A percentile compares a stretch with the other conserved stretches of the same genome.
Conservation (phyloP, 2,329 filamentous ascomycete genomes). For the Alternaria postmessia region DNA sequence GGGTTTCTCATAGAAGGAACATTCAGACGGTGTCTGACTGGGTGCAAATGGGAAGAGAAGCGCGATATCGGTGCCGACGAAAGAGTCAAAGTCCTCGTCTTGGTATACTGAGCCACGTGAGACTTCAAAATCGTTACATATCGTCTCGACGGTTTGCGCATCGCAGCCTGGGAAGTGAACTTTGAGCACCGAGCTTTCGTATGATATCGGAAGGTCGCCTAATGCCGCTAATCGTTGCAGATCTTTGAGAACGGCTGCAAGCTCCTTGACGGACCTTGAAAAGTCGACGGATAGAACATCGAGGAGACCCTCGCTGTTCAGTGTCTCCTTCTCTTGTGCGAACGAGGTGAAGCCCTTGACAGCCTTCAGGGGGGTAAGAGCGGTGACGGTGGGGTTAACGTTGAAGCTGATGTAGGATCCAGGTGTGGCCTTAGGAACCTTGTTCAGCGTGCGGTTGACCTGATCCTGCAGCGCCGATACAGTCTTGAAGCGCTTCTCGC, state of each 20-base stretch:
- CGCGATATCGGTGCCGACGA: conserved; percentile 74
- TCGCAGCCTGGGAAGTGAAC: conserved; percentile 94
- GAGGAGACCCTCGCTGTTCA: conserved; percentile 85
- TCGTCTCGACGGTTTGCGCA: conserved; percentile 76
- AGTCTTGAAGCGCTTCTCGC: conserved; percentile 79
- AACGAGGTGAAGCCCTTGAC: conserved; percentile 61
- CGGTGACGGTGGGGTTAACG: conserved; percentile 87
- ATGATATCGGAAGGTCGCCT: conserved; percentile 82
- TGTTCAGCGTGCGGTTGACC: conserved; percentile 71
- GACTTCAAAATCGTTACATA: conserved; percentile 89
- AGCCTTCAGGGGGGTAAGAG: conserved; percentile 75
- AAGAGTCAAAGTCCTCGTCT: conserved; percentile 76
- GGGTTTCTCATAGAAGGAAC: conserved; percentile 56
- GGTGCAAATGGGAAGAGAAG: conserved; percentile 89
- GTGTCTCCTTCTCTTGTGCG: conserved; percentile 59
- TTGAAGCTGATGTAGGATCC: conserved; percentile 90
- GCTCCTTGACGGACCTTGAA: conserved; percentile 82
- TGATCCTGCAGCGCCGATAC: conserved; percentile 80
- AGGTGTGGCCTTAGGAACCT: conserved; percentile 64
- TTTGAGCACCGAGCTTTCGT: conserved; percentile 74
- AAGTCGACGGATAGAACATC: conserved; percentile 89
- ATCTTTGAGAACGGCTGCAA: conserved; percentile 81
- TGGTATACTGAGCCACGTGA: conserved; percentile 79
- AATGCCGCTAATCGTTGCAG: conserved; percentile 77
- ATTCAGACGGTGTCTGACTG: conserved; percentile 59